A percentile compares a stretch with the other conserved stretches of the same genome.
Conservation (phyloP, 139 green algal species). For the Tetraselmis striata region DNA sequence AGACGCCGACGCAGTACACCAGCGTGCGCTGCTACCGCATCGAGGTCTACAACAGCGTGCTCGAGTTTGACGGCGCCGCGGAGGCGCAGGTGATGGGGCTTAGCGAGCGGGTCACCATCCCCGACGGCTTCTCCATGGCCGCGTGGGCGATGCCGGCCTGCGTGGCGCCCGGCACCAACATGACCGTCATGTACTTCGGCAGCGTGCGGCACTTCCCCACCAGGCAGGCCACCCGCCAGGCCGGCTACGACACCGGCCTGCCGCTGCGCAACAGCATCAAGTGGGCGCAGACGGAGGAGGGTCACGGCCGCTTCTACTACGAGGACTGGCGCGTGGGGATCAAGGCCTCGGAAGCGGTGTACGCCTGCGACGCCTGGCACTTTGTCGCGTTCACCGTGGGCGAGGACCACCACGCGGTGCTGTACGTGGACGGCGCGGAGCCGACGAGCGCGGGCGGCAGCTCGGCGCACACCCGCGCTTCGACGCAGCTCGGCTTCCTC, state of each 20-base stretch:
- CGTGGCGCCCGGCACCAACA: slow-evolving; percentile 1
- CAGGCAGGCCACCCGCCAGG: background rate
- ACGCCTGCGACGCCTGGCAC: slow-evolving; percentile 24
- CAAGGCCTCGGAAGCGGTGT: slow-evolving; percentile 3
- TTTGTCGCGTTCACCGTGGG: slow-evolving; percentile 15
- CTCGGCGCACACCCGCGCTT: background rate
- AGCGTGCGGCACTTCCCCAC: slow-evolving; percentile 1
- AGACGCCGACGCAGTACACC: slow-evolving; percentile 1
- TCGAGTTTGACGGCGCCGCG: slow-evolving; percentile 7
- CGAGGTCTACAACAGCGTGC: slow-evolving; percentile 19
- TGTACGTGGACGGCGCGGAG: slow-evolving; percentile 24
- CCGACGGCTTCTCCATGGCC: slow-evolving; percentile 15
- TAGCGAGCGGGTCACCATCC: slow-evolving; percentile 8
- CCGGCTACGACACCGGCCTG: slow-evolving; percentile 16
- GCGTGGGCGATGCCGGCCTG: slow-evolving; percentile 22
- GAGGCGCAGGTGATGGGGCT: background rate
- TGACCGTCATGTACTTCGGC: slow-evolving; percentile 21
- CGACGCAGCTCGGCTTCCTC: slow-evolving; percentile 13
- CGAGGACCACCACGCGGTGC: slow-evolving; percentile 9
- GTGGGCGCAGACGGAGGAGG: slow-evolving; percentile 1
- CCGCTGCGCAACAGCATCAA: slow-evolving; percentile 23
- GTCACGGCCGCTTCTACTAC: slow-evolving; percentile 20
- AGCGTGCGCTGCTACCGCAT: slow-evolving; percentile 15
- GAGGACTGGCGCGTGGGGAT: slow-evolving; percentile 20
- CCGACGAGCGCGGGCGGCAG: background rate